These are phyloP conservation scores for Eimeria praecox DNA, from an alignment of 169 alveolate species.

Conservation along the genomic window DNA sequence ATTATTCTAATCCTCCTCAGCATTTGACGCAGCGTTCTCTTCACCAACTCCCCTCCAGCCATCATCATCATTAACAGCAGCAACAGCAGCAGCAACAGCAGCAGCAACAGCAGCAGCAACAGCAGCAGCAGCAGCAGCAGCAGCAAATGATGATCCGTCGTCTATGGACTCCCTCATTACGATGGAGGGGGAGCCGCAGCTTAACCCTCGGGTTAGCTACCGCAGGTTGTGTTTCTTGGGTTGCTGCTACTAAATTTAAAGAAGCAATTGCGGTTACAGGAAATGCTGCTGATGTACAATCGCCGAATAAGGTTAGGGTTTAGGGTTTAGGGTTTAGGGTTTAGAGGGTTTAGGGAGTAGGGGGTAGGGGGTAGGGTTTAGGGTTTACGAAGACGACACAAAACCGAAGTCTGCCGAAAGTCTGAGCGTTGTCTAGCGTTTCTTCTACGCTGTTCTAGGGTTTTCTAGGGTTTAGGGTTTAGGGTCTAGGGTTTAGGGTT, in stretches of 20 bases:
- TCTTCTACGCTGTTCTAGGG: too few relatives aligned
- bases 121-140: constrained; percentile 8
- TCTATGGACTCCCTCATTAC: background rate
- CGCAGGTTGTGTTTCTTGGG: background rate
- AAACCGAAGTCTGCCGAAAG: too few relatives aligned
- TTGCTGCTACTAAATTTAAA: constrained; percentile 43
- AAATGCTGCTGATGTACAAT: constrained; percentile 69
- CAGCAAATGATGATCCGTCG: background rate
- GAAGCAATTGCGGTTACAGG: constrained; percentile 72
- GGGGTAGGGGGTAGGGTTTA: background rate
- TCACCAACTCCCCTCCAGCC: constrained; percentile 15
- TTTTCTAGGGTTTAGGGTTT: background rate
- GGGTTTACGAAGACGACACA: background rate
- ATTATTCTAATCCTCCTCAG: too few relatives aligned
- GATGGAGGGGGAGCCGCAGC: constrained; percentile 54
- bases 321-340: constrained; percentile 20
- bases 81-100: background rate
- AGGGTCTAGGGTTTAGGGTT: constrained; percentile 87
- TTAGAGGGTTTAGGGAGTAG: background rate
- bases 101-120: background rate
- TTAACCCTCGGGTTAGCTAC: background rate
- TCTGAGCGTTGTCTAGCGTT: too few relatives aligned
- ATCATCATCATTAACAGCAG: background rate
- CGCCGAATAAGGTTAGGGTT: constrained; percentile 44
- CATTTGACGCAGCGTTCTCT: too few relatives aligned